phyloP scores from a whole-genome alignment of 768 basidiomycete genomes.

The Pulveroboletus sp. region DNA sequence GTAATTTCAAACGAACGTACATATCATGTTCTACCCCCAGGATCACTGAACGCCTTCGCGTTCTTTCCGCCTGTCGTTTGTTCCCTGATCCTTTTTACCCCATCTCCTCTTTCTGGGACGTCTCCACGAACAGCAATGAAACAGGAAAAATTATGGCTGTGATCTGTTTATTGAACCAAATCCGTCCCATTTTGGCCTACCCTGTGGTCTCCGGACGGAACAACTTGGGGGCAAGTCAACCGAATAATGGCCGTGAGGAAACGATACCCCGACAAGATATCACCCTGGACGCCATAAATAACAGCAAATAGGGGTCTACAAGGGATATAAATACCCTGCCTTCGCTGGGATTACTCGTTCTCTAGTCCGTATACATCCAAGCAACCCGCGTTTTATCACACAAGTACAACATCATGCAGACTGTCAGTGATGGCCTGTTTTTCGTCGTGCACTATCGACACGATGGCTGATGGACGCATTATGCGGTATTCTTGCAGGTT shows the following conservation, averaged over 20 bases:
- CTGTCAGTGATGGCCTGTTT: conserved; percentile 4
- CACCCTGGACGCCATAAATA: neutral
- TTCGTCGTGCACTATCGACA: neutral
- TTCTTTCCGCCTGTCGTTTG: too few species aligned
- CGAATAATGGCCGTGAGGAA: neutral
- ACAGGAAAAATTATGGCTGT: too few species aligned
- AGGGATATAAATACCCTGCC: conserved; percentile 1
- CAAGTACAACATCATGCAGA: conserved; percentile 14
- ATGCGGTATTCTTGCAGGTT: neutral
- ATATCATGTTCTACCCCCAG: too few species aligned
- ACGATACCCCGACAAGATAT: neutral
- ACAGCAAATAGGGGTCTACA: neutral
- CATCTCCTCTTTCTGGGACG: neutral
- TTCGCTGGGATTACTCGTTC: neutral
- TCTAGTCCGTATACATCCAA: neutral
- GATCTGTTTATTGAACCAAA: neutral
- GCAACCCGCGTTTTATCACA: neutral
- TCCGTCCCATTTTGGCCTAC: neutral
- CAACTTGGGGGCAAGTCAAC: too few species aligned
- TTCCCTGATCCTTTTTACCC: too few species aligned
- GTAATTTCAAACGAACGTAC: too few species aligned
- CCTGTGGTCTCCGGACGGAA: neutral
- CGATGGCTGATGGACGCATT: neutral
- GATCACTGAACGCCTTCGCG: too few species aligned
- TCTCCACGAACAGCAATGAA: neutral